Conservation (phyloP, 768 basidiomycete species). For the Trametes villosa region DNA sequence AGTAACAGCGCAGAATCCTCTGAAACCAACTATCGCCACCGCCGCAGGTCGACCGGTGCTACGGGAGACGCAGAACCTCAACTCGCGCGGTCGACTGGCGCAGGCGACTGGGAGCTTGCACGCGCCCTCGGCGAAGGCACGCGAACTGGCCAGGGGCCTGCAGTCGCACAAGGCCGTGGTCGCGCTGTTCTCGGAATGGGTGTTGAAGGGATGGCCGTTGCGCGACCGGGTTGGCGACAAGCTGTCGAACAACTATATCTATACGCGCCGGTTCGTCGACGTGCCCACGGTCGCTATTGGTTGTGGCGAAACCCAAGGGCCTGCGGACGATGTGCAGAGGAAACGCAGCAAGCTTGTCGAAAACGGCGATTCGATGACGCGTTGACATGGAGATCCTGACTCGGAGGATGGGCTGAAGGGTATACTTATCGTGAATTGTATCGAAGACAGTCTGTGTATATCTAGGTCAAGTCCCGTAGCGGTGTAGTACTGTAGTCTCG, state of each 20-base stretch:
- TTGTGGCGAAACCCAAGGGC: not conserved
- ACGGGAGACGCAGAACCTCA: not conserved
- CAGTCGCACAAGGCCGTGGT: not conserved
- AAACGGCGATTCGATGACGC: not conserved
- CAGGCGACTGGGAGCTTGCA: not conserved
- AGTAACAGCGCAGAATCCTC: not conserved
- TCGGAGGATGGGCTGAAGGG: too few species aligned
- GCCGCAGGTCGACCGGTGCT: not conserved
- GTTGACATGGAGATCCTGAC: too few species aligned
- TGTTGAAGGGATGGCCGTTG: conserved; percentile 1
- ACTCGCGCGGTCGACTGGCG: not conserved
- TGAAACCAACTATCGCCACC: not conserved
- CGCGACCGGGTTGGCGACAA: not conserved
- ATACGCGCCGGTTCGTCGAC: not conserved
- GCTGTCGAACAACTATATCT: not conserved
- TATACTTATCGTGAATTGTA: too few species aligned
- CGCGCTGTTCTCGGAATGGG: conserved; percentile 1
- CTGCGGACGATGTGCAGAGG: not conserved
- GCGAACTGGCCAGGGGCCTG: not conserved
- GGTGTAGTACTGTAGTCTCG: too few species aligned
- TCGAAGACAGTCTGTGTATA: too few species aligned
- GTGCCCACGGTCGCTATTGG: not conserved
- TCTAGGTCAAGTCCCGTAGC: too few species aligned
- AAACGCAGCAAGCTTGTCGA: not conserved
- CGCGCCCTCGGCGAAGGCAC: not conserved